Base-by-base conservation (phyloP, 441 rosid genomes). In the Hypseocharis bilobata region DNA sequence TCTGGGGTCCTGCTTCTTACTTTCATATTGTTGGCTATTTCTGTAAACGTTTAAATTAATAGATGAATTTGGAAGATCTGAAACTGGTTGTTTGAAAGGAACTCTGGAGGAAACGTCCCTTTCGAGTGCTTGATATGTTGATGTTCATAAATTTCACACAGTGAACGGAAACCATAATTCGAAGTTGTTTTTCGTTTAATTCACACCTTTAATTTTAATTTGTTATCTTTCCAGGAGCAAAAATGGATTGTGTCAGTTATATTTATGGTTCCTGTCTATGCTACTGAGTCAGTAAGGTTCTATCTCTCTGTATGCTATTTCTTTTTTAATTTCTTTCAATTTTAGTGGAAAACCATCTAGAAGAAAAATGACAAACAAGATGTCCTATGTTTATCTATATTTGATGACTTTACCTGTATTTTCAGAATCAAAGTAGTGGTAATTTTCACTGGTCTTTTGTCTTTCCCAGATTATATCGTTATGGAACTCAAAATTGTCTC, bases 221-320 rank as follows among this genome's bases (percentile, higher is more conserved):
- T 27, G 57, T 25, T 65, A 65, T 32, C 44, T 64, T 68, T 63
- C 6, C 77, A 92, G 98, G 96, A 90, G 68, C 98, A 88, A 78
- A 92, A 90, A 76, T 90, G 98, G 96, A 68, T 87, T 25, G 96
- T 88, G 38, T 80, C 83, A 2, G 80, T 92, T 64, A 42, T 92
- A 69, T 81, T 90, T 75, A 90, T 90, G 86, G 96, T 90, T 68
- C 98, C 98, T 19, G 88, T 85, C 60, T 92, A 88, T 59, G 98
- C 96, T 19, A 77, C 78, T 4, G 86, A 92, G 67, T 92, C 96
- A 2, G 98, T 88, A 83, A 83, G 87, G 32, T 65, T 67, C 68
- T 44, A 58, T 70, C 4, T 74, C 59, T 55, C 2, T 22, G 14
- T 10, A 26, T 52, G 58, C 16, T 22, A 3, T 23, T 52, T 25